phyloP scores from a whole-genome alignment of 139 green algal genomes.

The Micractinium conductrix region DNA sequence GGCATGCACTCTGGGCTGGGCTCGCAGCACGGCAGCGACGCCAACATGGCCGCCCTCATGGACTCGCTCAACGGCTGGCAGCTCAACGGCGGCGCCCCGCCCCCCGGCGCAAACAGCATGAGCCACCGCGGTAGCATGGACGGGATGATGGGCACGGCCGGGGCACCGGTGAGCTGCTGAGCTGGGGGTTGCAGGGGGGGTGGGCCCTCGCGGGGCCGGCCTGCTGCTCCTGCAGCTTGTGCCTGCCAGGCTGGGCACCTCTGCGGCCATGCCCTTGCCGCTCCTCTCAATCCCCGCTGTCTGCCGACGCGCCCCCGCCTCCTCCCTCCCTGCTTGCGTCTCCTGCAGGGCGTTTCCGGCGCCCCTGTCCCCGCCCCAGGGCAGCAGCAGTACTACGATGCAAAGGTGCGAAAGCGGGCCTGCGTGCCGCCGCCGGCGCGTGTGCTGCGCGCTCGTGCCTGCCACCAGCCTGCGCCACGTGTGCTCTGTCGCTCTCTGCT shows the following conservation, averaged over 20 bases:
- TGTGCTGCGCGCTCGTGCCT: no score
- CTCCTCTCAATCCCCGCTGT: background rate
- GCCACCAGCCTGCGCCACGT: no score
- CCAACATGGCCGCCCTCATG: constrained; percentile 31
- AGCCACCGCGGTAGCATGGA: constrained; percentile 29
- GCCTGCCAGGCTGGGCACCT: background rate
- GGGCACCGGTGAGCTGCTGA: background rate
- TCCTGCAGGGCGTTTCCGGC: constrained; percentile 12
- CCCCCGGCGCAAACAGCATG: background rate
- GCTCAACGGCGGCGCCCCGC: constrained; percentile 6
- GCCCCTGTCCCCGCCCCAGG: background rate
- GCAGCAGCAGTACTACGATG: no score
- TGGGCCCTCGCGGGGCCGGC: no score
- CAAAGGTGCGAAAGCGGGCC: no score
- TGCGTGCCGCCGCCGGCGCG: no score
- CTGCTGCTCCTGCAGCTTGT: background rate
- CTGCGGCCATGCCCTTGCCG: background rate
- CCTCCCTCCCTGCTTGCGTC: background rate
- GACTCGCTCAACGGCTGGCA: constrained; percentile 22
- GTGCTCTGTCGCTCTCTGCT: no score
- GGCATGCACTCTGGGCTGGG: constrained; percentile 30
- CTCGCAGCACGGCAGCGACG: constrained; percentile 4
- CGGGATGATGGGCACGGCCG: constrained; percentile 13
- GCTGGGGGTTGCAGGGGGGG: background rate
- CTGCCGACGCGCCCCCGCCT: background rate